Conservation (phyloP, 345 rosid species). For the Aegle marmelos region DNA sequence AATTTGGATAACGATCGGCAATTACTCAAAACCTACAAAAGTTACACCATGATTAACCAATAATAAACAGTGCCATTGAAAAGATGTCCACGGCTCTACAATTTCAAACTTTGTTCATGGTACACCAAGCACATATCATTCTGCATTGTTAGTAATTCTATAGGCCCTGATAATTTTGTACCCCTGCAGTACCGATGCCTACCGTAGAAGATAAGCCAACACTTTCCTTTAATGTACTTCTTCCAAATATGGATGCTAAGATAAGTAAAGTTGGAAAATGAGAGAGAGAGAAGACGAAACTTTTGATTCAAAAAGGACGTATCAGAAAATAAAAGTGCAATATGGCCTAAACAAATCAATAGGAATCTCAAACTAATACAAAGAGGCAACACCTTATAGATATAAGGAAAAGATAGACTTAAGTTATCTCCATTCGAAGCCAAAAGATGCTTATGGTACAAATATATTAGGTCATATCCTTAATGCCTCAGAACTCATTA, state of each 20-base stretch:
- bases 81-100: conserved; percentile 5
- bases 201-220: neutral
- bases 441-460: neutral
- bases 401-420: neutral
- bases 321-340: neutral
- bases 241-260: neutral
- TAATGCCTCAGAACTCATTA: neutral
- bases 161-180: neutral
- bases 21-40: conserved; percentile 72
- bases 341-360: neutral
- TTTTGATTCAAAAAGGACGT: neutral
- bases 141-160: conserved; percentile 10
- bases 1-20: conserved; percentile 75
- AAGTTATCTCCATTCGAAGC: neutral
- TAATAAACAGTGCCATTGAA: conserved; percentile 5
- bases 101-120: neutral
- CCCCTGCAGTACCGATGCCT: neutral
- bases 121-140: neutral
- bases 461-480: neutral
- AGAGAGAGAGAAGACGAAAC: neutral
- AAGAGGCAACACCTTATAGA: neutral
- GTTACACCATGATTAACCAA: conserved; percentile 23
- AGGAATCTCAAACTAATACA: neutral
- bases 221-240: neutral
- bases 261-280: neutral